Evolutionary conservation across 768 basidiomycete species (phyloP).

Genomic region (Pulveroboletus frians): DNA sequence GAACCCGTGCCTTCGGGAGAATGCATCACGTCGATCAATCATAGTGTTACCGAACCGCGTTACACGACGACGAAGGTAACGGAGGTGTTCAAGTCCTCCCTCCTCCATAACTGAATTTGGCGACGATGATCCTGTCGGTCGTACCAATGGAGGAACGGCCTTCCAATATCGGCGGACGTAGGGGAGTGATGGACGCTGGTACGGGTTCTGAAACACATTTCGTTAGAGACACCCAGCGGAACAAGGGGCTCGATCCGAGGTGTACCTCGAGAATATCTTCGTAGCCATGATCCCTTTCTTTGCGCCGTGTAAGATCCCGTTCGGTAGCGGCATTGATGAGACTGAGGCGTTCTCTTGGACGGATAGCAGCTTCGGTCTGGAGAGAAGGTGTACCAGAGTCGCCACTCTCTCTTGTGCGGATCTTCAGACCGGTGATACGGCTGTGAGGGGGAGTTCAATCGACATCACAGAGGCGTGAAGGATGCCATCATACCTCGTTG

Average conservation of each 20-base stretch:
- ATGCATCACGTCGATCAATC: constrained; percentile 61
- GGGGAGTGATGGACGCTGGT: constrained; percentile 57
- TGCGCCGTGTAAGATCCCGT: constrained; percentile 60
- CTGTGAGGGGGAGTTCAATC: constrained; percentile 21
- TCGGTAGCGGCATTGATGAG: constrained; percentile 49
- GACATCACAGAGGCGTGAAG: background rate
- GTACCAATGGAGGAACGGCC: constrained; percentile 41
- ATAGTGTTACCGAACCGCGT: constrained; percentile 80
- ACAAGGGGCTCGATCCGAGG: background rate
- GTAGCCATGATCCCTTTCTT: constrained; percentile 75
- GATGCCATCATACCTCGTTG: constrained; percentile 8
- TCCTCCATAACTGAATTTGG: constrained; percentile 17
- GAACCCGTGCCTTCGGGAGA: constrained; percentile 23
- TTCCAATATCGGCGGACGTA: constrained; percentile 66
- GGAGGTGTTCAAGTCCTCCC: constrained; percentile 22
- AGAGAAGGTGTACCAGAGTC: constrained; percentile 36
- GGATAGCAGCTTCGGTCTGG: constrained; percentile 45
- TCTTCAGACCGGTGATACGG: constrained; percentile 48
- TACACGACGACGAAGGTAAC: constrained; percentile 58
- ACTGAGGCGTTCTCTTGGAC: constrained; percentile 61
- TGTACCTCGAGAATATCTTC: constrained; percentile 83
- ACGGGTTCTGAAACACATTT: constrained; percentile 49
- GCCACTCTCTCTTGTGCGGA: constrained; percentile 44
- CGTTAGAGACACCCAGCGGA: constrained; percentile 4
- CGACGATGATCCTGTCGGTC: constrained; percentile 30